A percentile compares a stretch with the other conserved stretches of the same genome.
phyloP scores from a whole-genome alignment of 2,329 filamentous ascomycete genomes.

The Sphaerostilbella broomeana region DNA sequence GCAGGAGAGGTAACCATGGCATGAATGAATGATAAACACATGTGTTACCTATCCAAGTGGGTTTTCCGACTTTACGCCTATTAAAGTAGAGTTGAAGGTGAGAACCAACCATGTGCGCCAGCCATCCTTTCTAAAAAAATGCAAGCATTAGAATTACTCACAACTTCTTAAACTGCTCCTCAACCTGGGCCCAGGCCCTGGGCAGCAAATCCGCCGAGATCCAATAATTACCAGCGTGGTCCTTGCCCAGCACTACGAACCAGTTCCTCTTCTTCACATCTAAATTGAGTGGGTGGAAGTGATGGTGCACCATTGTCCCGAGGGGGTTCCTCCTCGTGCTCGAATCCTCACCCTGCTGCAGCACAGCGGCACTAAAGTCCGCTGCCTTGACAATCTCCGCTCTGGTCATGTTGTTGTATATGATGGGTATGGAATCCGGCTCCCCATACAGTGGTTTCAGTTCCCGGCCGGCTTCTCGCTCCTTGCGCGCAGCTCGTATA shows the following conservation, averaged over 20 bases:
- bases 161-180: conserved; percentile 2
- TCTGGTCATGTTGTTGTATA: conserved; percentile 4
- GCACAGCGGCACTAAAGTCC: conserved; percentile 8
- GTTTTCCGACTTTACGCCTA: no score
- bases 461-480: conserved; percentile 18
- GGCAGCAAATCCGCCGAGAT: conserved; percentile 5
- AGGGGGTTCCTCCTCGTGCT: conserved; percentile 4
- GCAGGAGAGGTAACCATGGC: no score
- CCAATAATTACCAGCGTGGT: conserved; percentile 10
- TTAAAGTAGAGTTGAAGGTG: no score
- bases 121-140: no score
- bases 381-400: conserved; percentile 2
- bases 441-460: neutral
- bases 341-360: conserved; percentile 1
- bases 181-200: conserved; percentile 7
- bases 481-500: neutral
- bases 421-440: neutral
- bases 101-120: no score
- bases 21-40: no score
- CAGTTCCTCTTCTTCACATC: neutral
- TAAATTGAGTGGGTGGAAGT: neutral
- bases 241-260: conserved; percentile 10
- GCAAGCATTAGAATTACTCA: no score
- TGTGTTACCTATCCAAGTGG: no score
- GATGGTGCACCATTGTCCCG: conserved; percentile 8